Conservation (phyloP, 306 rosid species). For the Vigna trinervia region DNA sequence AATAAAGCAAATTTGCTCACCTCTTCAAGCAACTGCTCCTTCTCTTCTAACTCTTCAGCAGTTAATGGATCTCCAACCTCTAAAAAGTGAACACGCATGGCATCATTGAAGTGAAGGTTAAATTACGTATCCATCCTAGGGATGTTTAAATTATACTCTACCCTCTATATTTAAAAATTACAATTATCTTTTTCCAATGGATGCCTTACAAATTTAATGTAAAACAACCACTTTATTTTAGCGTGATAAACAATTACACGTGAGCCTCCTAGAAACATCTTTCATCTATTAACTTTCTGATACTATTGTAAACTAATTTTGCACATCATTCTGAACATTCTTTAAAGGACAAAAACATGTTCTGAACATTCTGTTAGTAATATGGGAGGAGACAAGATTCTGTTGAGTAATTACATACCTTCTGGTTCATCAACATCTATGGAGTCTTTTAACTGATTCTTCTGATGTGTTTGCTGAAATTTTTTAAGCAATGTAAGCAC, state of each 20-base stretch:
- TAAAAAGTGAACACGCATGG: constrained; percentile 43
- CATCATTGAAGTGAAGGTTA: constrained; percentile 5
- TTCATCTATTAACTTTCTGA: neutral
- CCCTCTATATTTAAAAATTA: neutral
- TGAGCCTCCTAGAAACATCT: neutral
- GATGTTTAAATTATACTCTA: neutral
- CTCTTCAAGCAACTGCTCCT: constrained; percentile 84
- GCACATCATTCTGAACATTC: too few relatives aligned
- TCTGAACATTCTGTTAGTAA: neutral
- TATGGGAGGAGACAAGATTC: neutral
- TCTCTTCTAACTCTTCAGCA: constrained; percentile 94
- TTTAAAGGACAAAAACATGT: too few relatives aligned
- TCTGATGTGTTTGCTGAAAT: constrained; percentile 95
- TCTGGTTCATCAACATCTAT: constrained; percentile 95
- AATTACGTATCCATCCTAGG: neutral
- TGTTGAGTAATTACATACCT: constrained; percentile 55
- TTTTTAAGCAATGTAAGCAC: constrained; percentile 32
- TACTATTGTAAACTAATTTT: too few relatives aligned
- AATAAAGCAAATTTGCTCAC: constrained; percentile 48
- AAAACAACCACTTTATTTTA: neutral
- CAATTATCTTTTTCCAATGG: neutral
- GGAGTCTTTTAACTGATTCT: constrained; percentile 94
- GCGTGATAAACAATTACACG: neutral
- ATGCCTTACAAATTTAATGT: neutral
- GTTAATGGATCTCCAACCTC: constrained; percentile 96